A percentile compares a stretch with the other conserved stretches of the same genome.
phyloP scores from a whole-genome alignment of 106 monocot genomes.

The Hemerocallis citrina region DNA sequence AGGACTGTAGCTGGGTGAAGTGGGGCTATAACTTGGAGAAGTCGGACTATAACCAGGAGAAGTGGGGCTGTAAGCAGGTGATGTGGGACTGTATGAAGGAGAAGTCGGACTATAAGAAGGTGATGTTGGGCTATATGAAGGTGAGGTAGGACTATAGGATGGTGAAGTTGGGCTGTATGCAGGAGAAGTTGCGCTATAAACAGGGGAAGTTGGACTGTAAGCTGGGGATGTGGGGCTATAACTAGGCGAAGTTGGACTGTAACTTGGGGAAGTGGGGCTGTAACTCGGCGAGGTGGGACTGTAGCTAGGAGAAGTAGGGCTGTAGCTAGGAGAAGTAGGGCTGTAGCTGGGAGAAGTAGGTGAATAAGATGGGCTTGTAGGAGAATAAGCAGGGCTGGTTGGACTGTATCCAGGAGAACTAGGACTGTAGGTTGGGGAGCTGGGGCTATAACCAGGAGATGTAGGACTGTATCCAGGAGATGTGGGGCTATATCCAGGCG shows the following conservation, averaged over 20 bases:
- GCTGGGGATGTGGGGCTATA: conserved; percentile 91
- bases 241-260: conserved; percentile 83
- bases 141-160: conserved; percentile 82
- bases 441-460: conserved; percentile 88
- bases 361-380: conserved; percentile 82
- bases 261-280: conserved; percentile 78
- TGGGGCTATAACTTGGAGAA: conserved; percentile 69
- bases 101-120: conserved; percentile 81
- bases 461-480: conserved; percentile 93
- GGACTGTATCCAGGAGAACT: conserved; percentile 93
- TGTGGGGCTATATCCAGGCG: conserved; percentile 87
- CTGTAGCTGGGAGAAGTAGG: conserved; percentile 82
- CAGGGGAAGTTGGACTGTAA: conserved; percentile 92
- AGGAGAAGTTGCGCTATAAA: conserved; percentile 79
- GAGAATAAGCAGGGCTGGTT: conserved; percentile 95
- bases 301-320: conserved; percentile 78
- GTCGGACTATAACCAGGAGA: conserved; percentile 90
- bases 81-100: conserved; percentile 77
- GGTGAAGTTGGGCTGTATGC: conserved; percentile 84
- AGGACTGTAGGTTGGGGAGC: conserved; percentile 87
- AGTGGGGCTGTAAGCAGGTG: conserved; percentile 81
- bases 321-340: conserved; percentile 75
- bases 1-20: conserved; percentile 64
- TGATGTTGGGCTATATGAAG: conserved; percentile 82
- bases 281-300: conserved; percentile 83